phyloP scores from a whole-genome alignment of 2,329 filamentous ascomycete genomes.

The Monilinia fructicola region DNA sequence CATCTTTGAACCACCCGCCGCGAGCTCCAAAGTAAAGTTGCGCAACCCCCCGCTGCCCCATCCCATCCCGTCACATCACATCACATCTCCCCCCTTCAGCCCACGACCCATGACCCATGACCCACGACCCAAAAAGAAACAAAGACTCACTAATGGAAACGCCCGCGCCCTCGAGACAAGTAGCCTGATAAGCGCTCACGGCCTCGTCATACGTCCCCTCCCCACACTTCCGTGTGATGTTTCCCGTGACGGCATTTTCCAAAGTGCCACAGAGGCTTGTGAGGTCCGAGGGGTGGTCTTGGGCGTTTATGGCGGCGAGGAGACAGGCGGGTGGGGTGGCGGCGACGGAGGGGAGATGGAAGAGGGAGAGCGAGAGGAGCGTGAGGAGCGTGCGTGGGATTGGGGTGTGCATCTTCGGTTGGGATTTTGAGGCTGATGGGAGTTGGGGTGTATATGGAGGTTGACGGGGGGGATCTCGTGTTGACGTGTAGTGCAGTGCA shows the following conservation, averaged over 20 bases:
- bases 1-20: neutral
- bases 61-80: neutral
- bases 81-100: too few relatives aligned
- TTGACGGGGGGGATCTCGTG: neutral
- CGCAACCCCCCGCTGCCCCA: neutral
- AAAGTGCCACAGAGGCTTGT: slow-evolving; percentile 24
- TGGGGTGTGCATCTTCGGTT: slow-evolving; percentile 31
- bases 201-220: slow-evolving; percentile 4
- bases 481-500: neutral
- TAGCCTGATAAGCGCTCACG: slow-evolving; percentile 22
- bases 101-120: neutral
- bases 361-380: slow-evolving; percentile 26
- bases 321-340: slow-evolving; percentile 37
- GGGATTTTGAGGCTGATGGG: neutral
- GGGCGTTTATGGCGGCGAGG: slow-evolving; percentile 29
- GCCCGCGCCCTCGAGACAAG: slow-evolving; percentile 20
- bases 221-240: slow-evolving; percentile 25
- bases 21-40: neutral
- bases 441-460: neutral
- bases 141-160: slow-evolving; percentile 20
- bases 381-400: slow-evolving; percentile 27
- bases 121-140: neutral
- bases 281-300: slow-evolving; percentile 26
- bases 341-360: slow-evolving; percentile 27
- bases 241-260: slow-evolving; percentile 20